Evolutionary conservation across 768 basidiomycete genomes (phyloP), one percentile per base, ranked within the genome.

Genomic region (Boletellus sp.): DNA sequence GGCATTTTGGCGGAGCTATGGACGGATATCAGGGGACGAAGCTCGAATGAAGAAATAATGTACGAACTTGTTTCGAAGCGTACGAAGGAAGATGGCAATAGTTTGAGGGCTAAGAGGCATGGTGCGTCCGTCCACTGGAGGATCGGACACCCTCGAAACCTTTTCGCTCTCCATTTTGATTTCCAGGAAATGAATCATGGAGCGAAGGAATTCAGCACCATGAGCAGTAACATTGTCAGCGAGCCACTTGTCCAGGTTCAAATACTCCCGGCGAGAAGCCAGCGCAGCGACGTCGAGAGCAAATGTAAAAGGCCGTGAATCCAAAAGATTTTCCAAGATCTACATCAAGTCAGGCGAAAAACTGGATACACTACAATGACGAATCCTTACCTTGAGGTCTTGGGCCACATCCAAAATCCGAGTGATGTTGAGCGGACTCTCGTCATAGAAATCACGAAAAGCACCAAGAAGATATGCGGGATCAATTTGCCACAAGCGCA

Each of bases 161-260:
- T 90, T 91, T 69, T 96, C 96, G 56, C 83, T 87, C 47, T 89
- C 85, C 80, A 95, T 91, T 71, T 98, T 99, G 72, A 88, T 76
- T 57, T 93, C 88, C 52, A 97, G 72, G 71, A 97, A 98, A 17
- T 84, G 79, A 50, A 98, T 83, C 54, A 94, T 83, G 8, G 90
- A 83, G 50, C 86, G 84, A 31, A 96, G 77, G 63, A 98, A 96
- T 55, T 91, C 90, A 24, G 78, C 78, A 8, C 91, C 92, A 54
- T 94, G 89, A 42, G 78, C 73, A 19, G 82, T 74, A 17, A 94
- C 88, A 60, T 93, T 88, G 66, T 92, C 90, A 13, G 88, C 84
- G 15, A 98, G 76, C 94, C 95, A 99, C 69, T 95, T 94, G 71
- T 96, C 94, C 39, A 99, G 76, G 61, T 99, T 94, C 60, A 98